Conservation (phyloP, 1,284 basidiomycete species). For the Meira nashicola region DNA sequence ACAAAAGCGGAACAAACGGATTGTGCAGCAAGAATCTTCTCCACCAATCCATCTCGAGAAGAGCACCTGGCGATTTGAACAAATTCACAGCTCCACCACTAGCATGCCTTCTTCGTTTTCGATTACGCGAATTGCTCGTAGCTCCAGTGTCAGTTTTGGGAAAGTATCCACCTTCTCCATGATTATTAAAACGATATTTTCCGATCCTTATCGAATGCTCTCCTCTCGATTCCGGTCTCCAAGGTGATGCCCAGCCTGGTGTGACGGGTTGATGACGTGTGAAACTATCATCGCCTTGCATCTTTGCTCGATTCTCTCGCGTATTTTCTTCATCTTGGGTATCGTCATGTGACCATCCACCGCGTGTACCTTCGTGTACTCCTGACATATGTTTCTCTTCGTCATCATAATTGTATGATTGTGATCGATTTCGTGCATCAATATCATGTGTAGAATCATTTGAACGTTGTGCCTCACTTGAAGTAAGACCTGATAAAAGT, state of each 20-base stretch:
- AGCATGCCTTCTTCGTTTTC: conserved; percentile 14
- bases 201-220: conserved; percentile 19
- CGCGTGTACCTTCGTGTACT: neutral
- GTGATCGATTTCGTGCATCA: neutral
- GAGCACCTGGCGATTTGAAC: neutral
- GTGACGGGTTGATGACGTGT: conserved; percentile 43
- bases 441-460: neutral
- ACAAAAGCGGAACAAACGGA: conserved; percentile 61
- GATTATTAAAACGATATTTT: conserved; percentile 18
- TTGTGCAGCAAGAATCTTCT: conserved; percentile 48
- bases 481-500: neutral
- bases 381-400: conserved; percentile 1
- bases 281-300: conserved; percentile 20
- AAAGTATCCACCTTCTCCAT: conserved; percentile 33
- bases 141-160: conserved; percentile 30
- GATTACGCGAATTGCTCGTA: conserved; percentile 15
- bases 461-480: neutral
- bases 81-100: neutral
- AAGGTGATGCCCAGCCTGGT: conserved; percentile 45
- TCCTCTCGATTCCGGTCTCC: conserved; percentile 37
- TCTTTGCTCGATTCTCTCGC: neutral
- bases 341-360: neutral
- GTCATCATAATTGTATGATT: neutral
- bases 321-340: neutral
- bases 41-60: conserved; percentile 22